A percentile compares a stretch with the other conserved stretches of the same genome.
phyloP scores from a whole-genome alignment of 2,329 filamentous ascomycete genomes.

The Pseudogymnoascus destructans region DNA sequence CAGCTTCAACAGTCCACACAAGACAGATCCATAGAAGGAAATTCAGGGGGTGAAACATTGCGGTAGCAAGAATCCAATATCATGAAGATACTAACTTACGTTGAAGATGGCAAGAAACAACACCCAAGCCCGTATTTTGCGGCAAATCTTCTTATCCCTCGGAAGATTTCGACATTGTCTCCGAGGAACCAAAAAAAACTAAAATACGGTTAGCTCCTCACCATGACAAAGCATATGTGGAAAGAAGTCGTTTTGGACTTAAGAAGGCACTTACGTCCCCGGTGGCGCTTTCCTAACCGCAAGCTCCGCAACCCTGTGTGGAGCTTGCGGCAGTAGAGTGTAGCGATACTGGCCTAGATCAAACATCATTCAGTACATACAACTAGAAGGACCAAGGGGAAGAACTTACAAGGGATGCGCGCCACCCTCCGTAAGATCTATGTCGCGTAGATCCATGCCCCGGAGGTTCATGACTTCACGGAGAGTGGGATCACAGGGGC shows the following conservation, averaged over 20 bases:
- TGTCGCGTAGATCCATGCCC: not conserved
- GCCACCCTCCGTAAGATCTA: not conserved
- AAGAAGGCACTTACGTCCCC: not conserved
- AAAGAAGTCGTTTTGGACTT: not conserved
- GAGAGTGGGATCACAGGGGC: not conserved
- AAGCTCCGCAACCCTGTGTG: no score
- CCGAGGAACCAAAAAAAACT: not conserved
- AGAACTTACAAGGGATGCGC: not conserved
- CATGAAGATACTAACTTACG: not conserved
- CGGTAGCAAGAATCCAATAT: not conserved
- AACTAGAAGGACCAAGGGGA: not conserved
- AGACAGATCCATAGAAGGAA: not conserved
- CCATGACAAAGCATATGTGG: not conserved
- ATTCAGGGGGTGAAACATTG: not conserved
- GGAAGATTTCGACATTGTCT: not conserved
- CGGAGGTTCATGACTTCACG: not conserved
- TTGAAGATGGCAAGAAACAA: not conserved
- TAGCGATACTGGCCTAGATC: no score
- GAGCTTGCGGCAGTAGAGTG: no score
- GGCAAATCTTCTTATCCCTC: not conserved
- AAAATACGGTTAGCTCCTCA: not conserved
- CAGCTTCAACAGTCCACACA: not conserved
- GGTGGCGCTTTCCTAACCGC: not conserved
- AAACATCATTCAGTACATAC: not conserved
- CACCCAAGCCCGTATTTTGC: not conserved